A percentile compares a stretch with the other conserved stretches of the same genome.
Conservation (phyloP, 129 eudicot species). For the Erigeron canadensis region DNA sequence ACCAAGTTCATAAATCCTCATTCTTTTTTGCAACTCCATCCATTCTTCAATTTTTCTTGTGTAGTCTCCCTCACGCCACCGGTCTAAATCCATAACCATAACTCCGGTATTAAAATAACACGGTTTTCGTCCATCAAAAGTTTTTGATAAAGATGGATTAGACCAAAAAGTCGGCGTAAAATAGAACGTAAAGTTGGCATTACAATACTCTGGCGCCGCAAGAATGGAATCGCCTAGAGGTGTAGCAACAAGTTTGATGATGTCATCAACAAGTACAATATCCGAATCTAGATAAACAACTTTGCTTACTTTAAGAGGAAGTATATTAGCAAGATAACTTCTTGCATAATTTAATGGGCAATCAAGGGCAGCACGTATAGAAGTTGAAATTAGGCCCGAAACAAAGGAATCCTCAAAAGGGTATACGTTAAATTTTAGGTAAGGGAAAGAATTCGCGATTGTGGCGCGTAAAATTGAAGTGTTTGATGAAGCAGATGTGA, state of each 20-base stretch:
- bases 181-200: conserved; percentile 40
- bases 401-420: conserved; percentile 27
- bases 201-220: conserved; percentile 48
- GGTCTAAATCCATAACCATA: conserved; percentile 53
- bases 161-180: conserved; percentile 50
- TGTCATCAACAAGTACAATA: conserved; percentile 49
- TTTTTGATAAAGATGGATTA: conserved; percentile 26
- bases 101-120: conserved; percentile 71
- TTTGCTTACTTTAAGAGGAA: conserved; percentile 29
- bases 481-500: conserved; percentile 40
- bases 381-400: conserved; percentile 40
- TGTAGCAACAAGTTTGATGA: conserved; percentile 39
- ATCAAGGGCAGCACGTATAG: conserved; percentile 42
- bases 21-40: conserved; percentile 60
- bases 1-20: conserved; percentile 55
- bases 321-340: conserved; percentile 42
- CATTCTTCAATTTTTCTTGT: conserved; percentile 52
- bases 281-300: conserved; percentile 47
- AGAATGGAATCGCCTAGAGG: conserved; percentile 30
- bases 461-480: conserved; percentile 31
- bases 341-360: conserved; percentile 44
- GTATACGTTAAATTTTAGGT: conserved; percentile 36
- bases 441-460: conserved; percentile 38
- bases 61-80: conserved; percentile 46
- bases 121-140: conserved; percentile 35